These are phyloP conservation scores for Exophiala aquamarina DNA, from an alignment of 2,329 filamentous ascomycete genomes.

Conservation along the genomic window DNA sequence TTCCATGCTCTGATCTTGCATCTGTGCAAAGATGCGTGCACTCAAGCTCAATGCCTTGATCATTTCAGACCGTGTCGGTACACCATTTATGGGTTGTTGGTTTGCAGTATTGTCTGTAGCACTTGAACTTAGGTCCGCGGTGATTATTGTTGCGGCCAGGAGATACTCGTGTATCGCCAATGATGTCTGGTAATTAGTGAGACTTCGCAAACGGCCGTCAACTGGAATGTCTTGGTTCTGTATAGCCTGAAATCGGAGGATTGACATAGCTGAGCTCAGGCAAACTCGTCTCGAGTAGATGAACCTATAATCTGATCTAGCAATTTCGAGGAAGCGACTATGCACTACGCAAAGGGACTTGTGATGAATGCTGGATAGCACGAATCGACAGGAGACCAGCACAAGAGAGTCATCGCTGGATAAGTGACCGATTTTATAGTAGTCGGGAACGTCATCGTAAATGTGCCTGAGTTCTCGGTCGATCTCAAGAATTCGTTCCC, in stretches of 20 bases:
- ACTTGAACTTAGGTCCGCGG: conserved; percentile 62
- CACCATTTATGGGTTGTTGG: conserved; percentile 42
- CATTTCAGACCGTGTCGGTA: conserved; percentile 60
- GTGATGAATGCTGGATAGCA: conserved; percentile 78
- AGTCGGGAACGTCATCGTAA: conserved; percentile 69
- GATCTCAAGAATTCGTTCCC: conserved; percentile 61
- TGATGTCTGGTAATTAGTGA: conserved; percentile 76
- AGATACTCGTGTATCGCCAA: conserved; percentile 82
- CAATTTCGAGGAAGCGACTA: conserved; percentile 77
- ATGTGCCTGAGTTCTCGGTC: conserved; percentile 57
- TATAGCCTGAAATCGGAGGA: conserved; percentile 73
- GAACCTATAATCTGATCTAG: conserved; percentile 75
- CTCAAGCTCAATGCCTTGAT: conserved; percentile 69
- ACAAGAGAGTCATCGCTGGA: conserved; percentile 61
- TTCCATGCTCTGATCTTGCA: conserved; percentile 78
- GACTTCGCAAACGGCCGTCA: conserved; percentile 67
- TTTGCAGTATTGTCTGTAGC: not conserved
- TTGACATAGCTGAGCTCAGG: conserved; percentile 80
- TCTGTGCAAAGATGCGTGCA: conserved; percentile 73
- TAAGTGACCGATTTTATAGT: conserved; percentile 66
- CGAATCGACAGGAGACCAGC: conserved; percentile 66
- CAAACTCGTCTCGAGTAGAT: conserved; percentile 78
- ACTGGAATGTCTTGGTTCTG: conserved; percentile 72
- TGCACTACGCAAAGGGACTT: conserved; percentile 88
- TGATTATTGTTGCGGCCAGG: conserved; percentile 79